phyloP scores from a whole-genome alignment of 805 yeast species.

The Candida orba region DNA sequence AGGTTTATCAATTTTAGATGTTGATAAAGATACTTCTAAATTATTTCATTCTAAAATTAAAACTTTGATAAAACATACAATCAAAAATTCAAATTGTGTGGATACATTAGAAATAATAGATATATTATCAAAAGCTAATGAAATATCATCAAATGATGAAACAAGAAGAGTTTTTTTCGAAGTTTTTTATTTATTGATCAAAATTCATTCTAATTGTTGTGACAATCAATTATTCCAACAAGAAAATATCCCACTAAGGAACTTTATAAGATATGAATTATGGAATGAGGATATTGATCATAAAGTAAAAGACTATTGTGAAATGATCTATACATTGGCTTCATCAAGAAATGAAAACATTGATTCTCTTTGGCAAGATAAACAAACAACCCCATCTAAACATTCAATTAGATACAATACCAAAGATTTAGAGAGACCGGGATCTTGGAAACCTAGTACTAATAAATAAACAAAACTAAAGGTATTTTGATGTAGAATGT shows the following conservation, averaged over 20 bases:
- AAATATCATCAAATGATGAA: conserved; percentile 11
- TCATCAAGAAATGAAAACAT: conserved; percentile 4
- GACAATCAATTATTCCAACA: conserved; percentile 22
- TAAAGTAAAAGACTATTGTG: neutral
- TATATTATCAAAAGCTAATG: conserved; percentile 30
- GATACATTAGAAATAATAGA: conserved; percentile 29
- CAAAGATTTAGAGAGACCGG: conserved; percentile 4
- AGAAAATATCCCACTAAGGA: conserved; percentile 9
- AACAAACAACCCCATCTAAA: neutral
- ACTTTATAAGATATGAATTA: conserved; percentile 1
- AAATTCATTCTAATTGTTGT: conserved; percentile 5
- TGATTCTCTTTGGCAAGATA: conserved; percentile 3
- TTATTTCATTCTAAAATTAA: conserved; percentile 17
- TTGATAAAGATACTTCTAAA: conserved; percentile 12
- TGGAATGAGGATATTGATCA: conserved; percentile 1
- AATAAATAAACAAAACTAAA: neutral
- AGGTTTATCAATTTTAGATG: conserved; percentile 22
- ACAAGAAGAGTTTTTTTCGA: conserved; percentile 6
- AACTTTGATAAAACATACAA: conserved; percentile 16
- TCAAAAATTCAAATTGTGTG: conserved; percentile 20
- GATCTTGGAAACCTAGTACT: conserved; percentile 5
- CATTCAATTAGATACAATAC: neutral
- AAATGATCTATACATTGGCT: conserved; percentile 1
- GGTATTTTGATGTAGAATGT: neutral
- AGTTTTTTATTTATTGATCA: neutral